Percentiles rank a stretch among this genome's conserved stretches.
phyloP scores from a whole-genome alignment of 2,329 filamentous ascomycete species.

The Thyridium curvatum region DNA sequence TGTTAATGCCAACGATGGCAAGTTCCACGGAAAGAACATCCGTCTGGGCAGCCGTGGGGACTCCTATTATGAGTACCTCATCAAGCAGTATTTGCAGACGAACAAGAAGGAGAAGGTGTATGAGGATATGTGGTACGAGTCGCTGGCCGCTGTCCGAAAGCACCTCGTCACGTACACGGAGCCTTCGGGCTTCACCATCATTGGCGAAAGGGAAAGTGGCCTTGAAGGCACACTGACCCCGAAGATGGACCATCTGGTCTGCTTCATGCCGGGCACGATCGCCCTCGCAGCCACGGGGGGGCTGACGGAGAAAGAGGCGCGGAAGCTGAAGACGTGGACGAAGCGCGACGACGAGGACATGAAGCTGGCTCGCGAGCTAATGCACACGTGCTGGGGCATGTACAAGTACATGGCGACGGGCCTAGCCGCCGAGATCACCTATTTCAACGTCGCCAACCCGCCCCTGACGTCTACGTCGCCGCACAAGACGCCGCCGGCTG shows the following conservation, averaged over 20 bases:
- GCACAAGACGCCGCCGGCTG: constrained; percentile 39
- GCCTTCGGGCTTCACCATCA: constrained; percentile 74
- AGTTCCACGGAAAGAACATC: constrained; percentile 80
- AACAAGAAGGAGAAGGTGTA: constrained; percentile 81
- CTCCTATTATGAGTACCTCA: constrained; percentile 97
- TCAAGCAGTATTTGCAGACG: constrained; percentile 97
- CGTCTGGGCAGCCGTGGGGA: constrained; percentile 90
- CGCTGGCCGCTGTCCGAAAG: constrained; percentile 79
- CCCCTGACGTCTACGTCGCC: constrained; percentile 55
- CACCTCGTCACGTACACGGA: constrained; percentile 86
- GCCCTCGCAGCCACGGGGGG: constrained; percentile 82
- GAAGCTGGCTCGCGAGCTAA: constrained; percentile 78
- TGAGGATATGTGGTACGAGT: constrained; percentile 86
- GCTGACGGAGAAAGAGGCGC: constrained; percentile 66
- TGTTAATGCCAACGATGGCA: constrained; percentile 71
- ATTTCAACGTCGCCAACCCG: constrained; percentile 72
- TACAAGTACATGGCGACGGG: constrained; percentile 87
- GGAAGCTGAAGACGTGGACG: constrained; percentile 66
- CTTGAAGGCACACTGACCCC: constrained; percentile 60
- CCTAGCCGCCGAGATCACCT: constrained; percentile 89
- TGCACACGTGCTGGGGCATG: constrained; percentile 97
- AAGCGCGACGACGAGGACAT: constrained; percentile 81
- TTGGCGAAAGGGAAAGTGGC: constrained; percentile 78
- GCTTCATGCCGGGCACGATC: constrained; percentile 95
- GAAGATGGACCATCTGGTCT: constrained; percentile 98